Evolutionary conservation across 352 stramenopile species (phyloP), one percentile per base, ranked within the genome.

Genomic region (Pythium sukuiense): DNA sequence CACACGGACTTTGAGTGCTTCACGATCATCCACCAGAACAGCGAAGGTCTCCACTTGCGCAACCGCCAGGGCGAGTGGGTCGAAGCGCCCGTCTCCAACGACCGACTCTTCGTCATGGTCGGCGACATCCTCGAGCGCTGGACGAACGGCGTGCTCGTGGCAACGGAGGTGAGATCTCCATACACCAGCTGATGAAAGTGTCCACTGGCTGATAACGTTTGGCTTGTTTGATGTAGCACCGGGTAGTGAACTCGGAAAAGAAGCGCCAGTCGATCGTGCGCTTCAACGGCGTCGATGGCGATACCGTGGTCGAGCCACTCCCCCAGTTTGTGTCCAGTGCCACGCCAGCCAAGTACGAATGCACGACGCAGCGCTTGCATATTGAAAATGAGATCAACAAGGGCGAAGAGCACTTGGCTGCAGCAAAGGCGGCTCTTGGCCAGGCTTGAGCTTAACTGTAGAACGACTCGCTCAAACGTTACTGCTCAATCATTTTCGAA

Each of bases 1-100:
- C 86, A 95, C 69, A 95, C 86, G 37, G 86, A 93, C 59, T 93
- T 93, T 61, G 86, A 95, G 70, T 91, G 80, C 58, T 93, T 95
- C 48, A 95, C 84, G 27, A 83, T 93, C 61, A 92, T 95, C 64
- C 86, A 95, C 59, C 86, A 95, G 62, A 93, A 92, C 53, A 85
- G 79, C 35, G 68, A 80, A 39, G 86, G 86, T 0, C 57, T 95
- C 61, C 84, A 95, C 60, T 60, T 95, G 65, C 53, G 77, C 24
- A 83, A 81, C 48, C 83, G 81, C 53, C 71, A 79, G 24, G 82
- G 81, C 20, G 29, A 72, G 30, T 95, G 86, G 86, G 74, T 92
- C 55, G 70, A 92, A 74, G 82, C 84, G 11, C 86, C 86, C 3
- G 81, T 89, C 20, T 84, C 76, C 14, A 71, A 87, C 54, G 84